Percentiles rank a stretch among this genome's conserved stretches.
Conservation (phyloP, 2,329 filamentous ascomycete genomes). For the Tolypocladium inflatum region DNA sequence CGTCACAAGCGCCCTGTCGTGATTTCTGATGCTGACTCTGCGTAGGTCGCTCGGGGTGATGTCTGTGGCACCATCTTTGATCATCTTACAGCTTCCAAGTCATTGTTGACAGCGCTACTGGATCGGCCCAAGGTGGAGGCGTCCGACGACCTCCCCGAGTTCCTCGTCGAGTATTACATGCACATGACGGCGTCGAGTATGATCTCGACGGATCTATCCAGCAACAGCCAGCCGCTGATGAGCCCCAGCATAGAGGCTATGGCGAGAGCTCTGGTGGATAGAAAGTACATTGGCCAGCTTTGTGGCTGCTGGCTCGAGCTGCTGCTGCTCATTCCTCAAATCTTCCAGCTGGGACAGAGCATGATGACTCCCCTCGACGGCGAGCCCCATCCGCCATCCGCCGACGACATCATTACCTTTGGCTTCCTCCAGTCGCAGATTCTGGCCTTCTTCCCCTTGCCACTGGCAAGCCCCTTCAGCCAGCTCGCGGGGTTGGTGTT, state of each 20-base stretch:
- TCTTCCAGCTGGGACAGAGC: constrained; percentile 32
- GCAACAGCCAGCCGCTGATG: constrained; percentile 18
- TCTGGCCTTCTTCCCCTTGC: constrained; percentile 26
- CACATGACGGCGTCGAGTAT: constrained; percentile 37
- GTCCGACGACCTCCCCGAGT: constrained; percentile 28
- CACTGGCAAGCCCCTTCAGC: constrained; percentile 23
- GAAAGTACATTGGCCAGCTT: constrained; percentile 24
- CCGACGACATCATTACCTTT: constrained; percentile 33
- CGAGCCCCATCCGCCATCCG: constrained; percentile 14
- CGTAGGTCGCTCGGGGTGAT: constrained; percentile 29
- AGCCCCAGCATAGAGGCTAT: constrained; percentile 19
- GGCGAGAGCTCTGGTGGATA: constrained; percentile 17
- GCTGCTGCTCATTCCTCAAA: constrained; percentile 24
- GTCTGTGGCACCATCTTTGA: constrained; percentile 35
- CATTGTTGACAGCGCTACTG: constrained; percentile 27
- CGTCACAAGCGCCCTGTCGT: neutral
- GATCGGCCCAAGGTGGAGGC: constrained; percentile 19
- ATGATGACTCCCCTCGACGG: constrained; percentile 22
- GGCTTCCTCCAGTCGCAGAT: constrained; percentile 31
- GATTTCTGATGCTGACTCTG: constrained; percentile 4
- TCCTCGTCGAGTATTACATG: constrained; percentile 38
- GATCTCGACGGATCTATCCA: constrained; percentile 29
- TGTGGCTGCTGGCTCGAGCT: constrained; percentile 30
- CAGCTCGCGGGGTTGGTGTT: constrained; percentile 31
- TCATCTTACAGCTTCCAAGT: constrained; percentile 33